Percentiles rank a stretch among this genome's conserved stretches.
Evolutionary conservation across 495 filamentous ascomycete genomes (phyloP).

Genomic region (Letharia lupina): DNA sequence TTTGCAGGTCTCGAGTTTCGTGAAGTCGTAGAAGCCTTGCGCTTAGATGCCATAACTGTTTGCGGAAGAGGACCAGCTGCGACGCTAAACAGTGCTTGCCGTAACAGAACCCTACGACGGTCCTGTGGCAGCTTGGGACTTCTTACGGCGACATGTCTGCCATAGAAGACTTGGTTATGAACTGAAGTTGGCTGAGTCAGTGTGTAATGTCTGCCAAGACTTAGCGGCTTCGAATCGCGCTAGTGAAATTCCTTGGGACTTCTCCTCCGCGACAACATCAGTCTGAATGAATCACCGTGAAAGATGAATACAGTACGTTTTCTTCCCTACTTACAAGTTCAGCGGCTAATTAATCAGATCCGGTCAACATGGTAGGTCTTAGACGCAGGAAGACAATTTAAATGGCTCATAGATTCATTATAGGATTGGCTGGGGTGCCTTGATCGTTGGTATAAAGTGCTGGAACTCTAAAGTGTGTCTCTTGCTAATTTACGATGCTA

Average conservation of each 20-base stretch:
- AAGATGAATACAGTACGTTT: slow-evolving; percentile 41
- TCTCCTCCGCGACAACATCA: neutral
- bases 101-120: neutral
- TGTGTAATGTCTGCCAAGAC: neutral
- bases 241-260: neutral
- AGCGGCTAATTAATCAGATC: slow-evolving; percentile 32
- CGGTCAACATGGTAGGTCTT: slow-evolving; percentile 45
- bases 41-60: slow-evolving; percentile 60
- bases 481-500: slow-evolving; percentile 26
- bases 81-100: neutral
- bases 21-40: slow-evolving; percentile 58
- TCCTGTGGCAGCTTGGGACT: neutral
- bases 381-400: neutral
- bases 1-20: slow-evolving; percentile 52
- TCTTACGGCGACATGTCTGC: neutral
- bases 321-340: neutral
- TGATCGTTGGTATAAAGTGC: slow-evolving; percentile 58
- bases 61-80: neutral
- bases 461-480: slow-evolving; percentile 17
- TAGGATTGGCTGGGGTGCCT: slow-evolving; percentile 79
- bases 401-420: slow-evolving; percentile 4
- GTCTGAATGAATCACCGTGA: neutral
- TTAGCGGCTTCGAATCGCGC: neutral
- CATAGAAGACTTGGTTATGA: neutral
- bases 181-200: neutral